Evolutionary conservation across 2,329 filamentous ascomycete species (phyloP), one percentile per base, ranked within the genome.

Genomic region (Fusarium illudens): DNA sequence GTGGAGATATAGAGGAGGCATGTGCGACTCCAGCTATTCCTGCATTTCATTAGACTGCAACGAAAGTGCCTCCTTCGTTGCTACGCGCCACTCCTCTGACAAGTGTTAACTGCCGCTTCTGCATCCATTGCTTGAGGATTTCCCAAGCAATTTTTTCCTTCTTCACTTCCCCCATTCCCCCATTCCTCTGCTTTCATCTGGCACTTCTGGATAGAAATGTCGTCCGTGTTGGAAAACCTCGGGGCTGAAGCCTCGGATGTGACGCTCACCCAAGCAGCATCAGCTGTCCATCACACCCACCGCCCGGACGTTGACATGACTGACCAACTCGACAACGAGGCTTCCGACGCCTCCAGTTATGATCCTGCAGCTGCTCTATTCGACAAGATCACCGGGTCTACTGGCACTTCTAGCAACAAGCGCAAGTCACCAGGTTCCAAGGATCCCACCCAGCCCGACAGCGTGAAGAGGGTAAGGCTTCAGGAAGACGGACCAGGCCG

Each of bases 51-150:
- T 54, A 30, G 44, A 33, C 48, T 37, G 36, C 60, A 58, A 53
- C 61, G 49, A 53, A 37, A 56, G 33, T 39, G 37, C 50, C 29
- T 39, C 32, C 34, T 53, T 56, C 39, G 20, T 57, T 64, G 46
- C 56, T 57, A 48, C 56, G 34, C 46, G 50, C 54, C 44, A 17
- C 50, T 37, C 34, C 32, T 33, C 63, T 65, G 54, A 73, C 68
- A 73, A 74, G 72, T 74, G 72, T 74, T 73, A 53, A 48, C 32
- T 60, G 32, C 37, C 50, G 17, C 30, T 63, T 29, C 48, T 60
- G 29, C 37, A 58, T 58, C n/a, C n/a, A n/a, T n/a, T n/a, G 58
- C 55, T 65, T 70, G 68, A 63, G 39, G 42, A 17, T 52, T 52
- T 44, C 36, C 58, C 53, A 52, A 61, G 58, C 58, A 50, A 53